Evolutionary conservation across 1,284 basidiomycete species (phyloP).

Genomic region (Athelia sp.): DNA sequence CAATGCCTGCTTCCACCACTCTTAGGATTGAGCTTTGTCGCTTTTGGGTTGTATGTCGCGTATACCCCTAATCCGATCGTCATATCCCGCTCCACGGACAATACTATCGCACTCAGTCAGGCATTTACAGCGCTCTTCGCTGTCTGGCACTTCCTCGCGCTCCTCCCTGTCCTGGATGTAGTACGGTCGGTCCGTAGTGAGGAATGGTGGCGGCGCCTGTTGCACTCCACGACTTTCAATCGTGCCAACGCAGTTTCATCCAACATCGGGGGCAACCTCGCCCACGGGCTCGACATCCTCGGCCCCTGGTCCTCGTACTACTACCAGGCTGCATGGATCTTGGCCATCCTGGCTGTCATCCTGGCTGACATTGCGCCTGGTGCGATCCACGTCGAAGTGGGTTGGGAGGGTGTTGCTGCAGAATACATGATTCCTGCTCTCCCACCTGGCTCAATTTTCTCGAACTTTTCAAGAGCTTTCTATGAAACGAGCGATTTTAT

Average conservation of each 20-base stretch:
- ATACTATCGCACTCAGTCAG: not conserved
- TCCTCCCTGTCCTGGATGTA: not conserved
- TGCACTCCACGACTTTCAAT: not conserved
- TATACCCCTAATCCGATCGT: not conserved
- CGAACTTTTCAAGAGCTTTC: not conserved
- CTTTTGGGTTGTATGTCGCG: not conserved
- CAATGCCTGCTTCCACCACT: not conserved
- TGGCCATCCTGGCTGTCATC: not conserved
- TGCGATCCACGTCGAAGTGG: not conserved
- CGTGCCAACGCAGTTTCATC: not conserved
- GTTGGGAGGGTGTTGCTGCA: not conserved
- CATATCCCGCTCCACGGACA: not conserved
- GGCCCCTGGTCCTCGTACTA: not conserved
- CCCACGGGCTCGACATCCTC: not conserved
- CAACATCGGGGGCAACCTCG: not conserved
- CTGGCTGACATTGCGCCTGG: not conserved
- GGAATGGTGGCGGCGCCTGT: not conserved
- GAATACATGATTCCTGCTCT: not conserved
- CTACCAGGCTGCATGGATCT: not conserved
- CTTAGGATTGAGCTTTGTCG: not conserved
- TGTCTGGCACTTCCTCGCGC: not conserved
- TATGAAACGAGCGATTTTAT: not conserved
- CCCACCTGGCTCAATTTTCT: not conserved
- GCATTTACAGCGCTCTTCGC: not conserved
- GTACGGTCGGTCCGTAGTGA: not conserved